These are phyloP conservation scores for Penstemon barbatus DNA, from an alignment of 257 asterid species.

Conservation along the genomic window DNA sequence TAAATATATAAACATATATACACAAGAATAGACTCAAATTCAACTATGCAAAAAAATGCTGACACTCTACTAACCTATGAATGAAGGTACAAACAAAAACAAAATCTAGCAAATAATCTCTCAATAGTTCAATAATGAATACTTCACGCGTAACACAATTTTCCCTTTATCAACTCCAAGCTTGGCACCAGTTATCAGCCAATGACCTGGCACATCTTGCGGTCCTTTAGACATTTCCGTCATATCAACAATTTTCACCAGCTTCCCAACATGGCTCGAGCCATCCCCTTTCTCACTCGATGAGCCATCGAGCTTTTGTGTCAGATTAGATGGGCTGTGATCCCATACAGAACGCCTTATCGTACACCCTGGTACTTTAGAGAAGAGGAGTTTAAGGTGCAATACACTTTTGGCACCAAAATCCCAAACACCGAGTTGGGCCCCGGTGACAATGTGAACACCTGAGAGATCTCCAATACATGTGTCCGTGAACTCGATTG, in stretches of 20 bases:
- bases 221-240: constrained; percentile 99
- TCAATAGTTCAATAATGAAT: constrained; percentile 90
- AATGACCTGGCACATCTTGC: constrained; percentile 93
- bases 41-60: constrained; percentile 38
- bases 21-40: constrained; percentile 39
- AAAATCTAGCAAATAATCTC: constrained; percentile 25
- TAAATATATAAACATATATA: constrained; percentile 40
- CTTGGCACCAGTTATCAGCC: constrained; percentile 99
- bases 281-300: constrained; percentile 63
- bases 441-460: constrained; percentile 89
- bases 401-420: constrained; percentile 85
- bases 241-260: constrained; percentile 84
- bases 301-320: constrained; percentile 60
- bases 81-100: constrained; percentile 22
- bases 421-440: constrained; percentile 97
- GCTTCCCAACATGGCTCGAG: constrained; percentile 60
- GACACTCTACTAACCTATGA: constrained; percentile 34
- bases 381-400: constrained; percentile 90
- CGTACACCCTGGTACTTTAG: constrained; percentile 96
- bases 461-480: constrained; percentile 97
- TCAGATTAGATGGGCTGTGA: constrained; percentile 74
- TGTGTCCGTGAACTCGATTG: constrained; percentile 83
- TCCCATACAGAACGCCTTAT: constrained; percentile 98
- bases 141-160: constrained; percentile 80
- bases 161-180: constrained; percentile 97